Evolutionary conservation across 257 asterid genomes (phyloP).

Genomic region (Galeopsis tetrahit): DNA sequence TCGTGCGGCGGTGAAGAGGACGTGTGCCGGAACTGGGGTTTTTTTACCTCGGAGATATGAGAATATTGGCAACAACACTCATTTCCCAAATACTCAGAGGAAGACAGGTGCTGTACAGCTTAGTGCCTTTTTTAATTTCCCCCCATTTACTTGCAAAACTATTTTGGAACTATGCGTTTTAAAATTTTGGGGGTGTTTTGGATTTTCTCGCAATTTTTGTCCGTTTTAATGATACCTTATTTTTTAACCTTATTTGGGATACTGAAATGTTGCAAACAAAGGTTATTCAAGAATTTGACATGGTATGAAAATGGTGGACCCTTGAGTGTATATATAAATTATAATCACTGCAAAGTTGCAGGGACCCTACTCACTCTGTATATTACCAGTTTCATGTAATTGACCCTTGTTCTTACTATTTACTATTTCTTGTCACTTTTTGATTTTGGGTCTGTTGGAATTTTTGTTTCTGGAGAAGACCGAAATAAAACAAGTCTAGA

Average conservation of each 20-base stretch:
- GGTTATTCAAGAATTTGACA: constrained; percentile 17
- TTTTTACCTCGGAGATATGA: constrained; percentile 69
- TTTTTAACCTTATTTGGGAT: constrained; percentile 15
- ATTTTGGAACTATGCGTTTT: background rate
- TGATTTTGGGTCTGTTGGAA: constrained; percentile 1
- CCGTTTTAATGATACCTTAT: background rate
- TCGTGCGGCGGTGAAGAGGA: constrained; percentile 40
- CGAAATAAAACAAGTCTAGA: background rate
- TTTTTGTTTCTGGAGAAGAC: background rate
- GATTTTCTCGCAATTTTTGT: background rate
- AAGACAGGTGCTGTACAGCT: constrained; percentile 58
- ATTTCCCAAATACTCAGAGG: constrained; percentile 44
- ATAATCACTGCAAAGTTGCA: constrained; percentile 1
- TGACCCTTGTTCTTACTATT: constrained; percentile 17
- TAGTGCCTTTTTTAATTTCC: background rate
- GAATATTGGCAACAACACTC: background rate
- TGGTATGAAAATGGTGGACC: constrained; percentile 24
- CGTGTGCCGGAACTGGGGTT: constrained; percentile 76
- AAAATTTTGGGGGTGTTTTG: background rate
- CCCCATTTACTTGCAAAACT: background rate
- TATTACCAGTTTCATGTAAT: background rate
- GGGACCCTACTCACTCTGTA: background rate
- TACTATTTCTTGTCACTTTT: constrained; percentile 13
- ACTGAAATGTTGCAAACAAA: background rate
- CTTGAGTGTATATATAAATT: background rate